Evolutionary conservation across 2,329 filamentous ascomycete genomes (phyloP).

Genomic region (Aspergillus glaucus): DNA sequence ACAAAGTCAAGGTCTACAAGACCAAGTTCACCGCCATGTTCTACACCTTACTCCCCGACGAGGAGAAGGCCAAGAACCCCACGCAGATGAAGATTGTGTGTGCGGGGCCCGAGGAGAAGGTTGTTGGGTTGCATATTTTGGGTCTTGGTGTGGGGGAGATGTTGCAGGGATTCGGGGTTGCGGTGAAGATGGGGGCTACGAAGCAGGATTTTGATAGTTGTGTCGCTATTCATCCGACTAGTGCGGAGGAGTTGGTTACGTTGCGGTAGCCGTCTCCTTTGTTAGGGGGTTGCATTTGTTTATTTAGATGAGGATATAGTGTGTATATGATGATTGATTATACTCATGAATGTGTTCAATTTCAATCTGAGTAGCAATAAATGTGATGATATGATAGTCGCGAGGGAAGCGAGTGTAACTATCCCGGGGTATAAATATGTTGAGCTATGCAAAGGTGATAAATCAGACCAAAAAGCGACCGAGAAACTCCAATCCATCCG

Average conservation of each 20-base stretch:
- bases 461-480: neutral
- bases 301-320: neutral
- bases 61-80: slow-evolving; percentile 45
- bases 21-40: slow-evolving; percentile 47
- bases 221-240: slow-evolving; percentile 71
- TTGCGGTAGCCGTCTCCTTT: slow-evolving; percentile 27
- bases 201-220: slow-evolving; percentile 71
- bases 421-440: too few species aligned
- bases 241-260: slow-evolving; percentile 65
- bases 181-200: slow-evolving; percentile 72
- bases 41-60: slow-evolving; percentile 41
- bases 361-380: too few species aligned
- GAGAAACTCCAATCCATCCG: neutral
- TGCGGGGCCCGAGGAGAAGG: slow-evolving; percentile 43
- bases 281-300: too few species aligned
- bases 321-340: neutral
- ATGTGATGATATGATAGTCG: too few species aligned
- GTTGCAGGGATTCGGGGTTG: slow-evolving; percentile 70
- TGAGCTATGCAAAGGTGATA: neutral
- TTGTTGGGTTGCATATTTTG: slow-evolving; percentile 47
- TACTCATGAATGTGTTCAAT: too few species aligned
- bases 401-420: too few species aligned
- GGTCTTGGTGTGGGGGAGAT: slow-evolving; percentile 53
- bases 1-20: slow-evolving; percentile 46
- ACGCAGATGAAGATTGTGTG: slow-evolving; percentile 48